Base-by-base conservation (phyloP, 2,329 filamentous ascomycete genomes). In the Cadophora sp. region DNA sequence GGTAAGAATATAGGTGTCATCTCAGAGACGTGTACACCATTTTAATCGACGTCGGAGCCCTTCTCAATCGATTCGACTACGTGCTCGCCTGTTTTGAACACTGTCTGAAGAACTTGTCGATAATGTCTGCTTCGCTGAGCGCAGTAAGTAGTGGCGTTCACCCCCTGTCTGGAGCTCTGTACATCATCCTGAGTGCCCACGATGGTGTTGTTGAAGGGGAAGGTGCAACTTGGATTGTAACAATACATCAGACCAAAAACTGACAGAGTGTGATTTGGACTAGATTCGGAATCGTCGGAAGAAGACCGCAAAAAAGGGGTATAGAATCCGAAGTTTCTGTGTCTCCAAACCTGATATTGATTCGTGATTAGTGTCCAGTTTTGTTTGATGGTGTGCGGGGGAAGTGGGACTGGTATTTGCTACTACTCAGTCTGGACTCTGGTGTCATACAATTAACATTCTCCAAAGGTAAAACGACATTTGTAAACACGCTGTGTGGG, bases 301-400 rank as follows among this genome's bases (percentile, higher is more conserved):
- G 46, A 62, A 62, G 60, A 53, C 48, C 7, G 43, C 43, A 46
- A 62, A 62, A n/a, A 62, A 62, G 29, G 60, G 60, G 60, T 62
- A 51, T 16, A n/a, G 12, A 26, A 34, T 50, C 19, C 8, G 22
- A n/a, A 24, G n/a, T 14, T 22, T 16, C 8, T 34, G 14, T 31
- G 6, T 4, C 14, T 27, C 8, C 4, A 9, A 12, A 37, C 22
- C 16, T 16, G 16, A 26, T 51, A n/a, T 51, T 62, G 11, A 62
- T n/a, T 34, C 43, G 26, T 53, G 60, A 50, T 8, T 19, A 62
- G 60, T 19, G 60, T 62, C 12, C 60, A 62, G 19, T 62, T 62
- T 51, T 62, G 60, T 51, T 51, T 62, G 60, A 62, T 62, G 60
- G 60, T 62, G 7, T 62, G 60, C 31, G 60, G 60, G 34, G 60